Evolutionary conservation across 257 asterid genomes (phyloP), one percentile per base, ranked within the genome.

Genomic region (Mitragyna speciosa): DNA sequence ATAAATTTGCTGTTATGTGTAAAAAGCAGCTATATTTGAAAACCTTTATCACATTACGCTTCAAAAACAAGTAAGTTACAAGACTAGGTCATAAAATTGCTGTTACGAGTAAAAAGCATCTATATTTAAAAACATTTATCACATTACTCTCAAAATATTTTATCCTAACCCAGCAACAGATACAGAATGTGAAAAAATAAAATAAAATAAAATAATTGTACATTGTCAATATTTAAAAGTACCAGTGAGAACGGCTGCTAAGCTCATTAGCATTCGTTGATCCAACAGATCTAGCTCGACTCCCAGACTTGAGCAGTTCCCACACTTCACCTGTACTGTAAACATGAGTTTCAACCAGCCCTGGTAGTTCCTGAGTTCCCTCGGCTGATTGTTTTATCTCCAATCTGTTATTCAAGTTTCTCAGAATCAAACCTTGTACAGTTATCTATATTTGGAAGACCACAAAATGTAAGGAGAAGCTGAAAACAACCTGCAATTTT

Each of bases 231-330:
- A 56, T 77, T 72, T 45, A 78, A 54, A 39, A 51, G 73, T 88
- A 96, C 99, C 99, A 92, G 92, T 96, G 99, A 81, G 99, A 96
- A 59, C 99, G 97, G 85, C 99, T 96, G 83, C 99, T 96, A 78
- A 87, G 90, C 86, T 94, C 99, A 79, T 96, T 96, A 19, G 99
- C 98, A 82, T 90, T 91, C 76, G 99, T 96, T 59, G 99, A 94
- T 84, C 99, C 98, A 83, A 96, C 99, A 76, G 99, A 94, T 92
- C 99, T 94, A 75, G 85, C 97, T 86, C 80, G 96, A 80, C 97
- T 87, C 78, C 99, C 99, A 41, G 87, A 87, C 76, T 85, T 86
- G 49, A 96, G 97, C 78, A 96, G 85, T 77, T 84, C 89, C 99
- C 99, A 96, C 20, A 96, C 98, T 76, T 91, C 97, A 84, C 88